Evolutionary conservation across 2,329 filamentous ascomycete genomes (phyloP), one percentile per base, ranked within the genome.

Genomic region (Aureobasidium sp.): DNA sequence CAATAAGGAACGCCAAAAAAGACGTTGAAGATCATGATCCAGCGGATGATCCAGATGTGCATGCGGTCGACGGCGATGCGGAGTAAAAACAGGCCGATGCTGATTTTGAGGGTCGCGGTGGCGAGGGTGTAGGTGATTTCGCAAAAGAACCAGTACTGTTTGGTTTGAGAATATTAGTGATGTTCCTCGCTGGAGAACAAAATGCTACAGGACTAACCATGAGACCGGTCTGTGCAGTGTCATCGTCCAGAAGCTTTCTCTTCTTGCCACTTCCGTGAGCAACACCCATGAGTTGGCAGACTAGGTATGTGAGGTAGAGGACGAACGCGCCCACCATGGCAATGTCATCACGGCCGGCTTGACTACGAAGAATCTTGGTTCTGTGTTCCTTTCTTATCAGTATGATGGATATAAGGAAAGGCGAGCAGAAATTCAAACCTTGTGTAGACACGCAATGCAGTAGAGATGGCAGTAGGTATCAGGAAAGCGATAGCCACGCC

Each of bases 61-160:
- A 73, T 63, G 42, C 68, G 72, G 44, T 75, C 72, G 37, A 79
- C 70, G 0, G 81, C 79, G 22, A 84, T 74, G 55, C 81, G 78
- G 15, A 83, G 76, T 47, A 84, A 76, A 63, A 83, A 82, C n/a
- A 82, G 71, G 5, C 76, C 79, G 57, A 84, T 79, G 1, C 81
- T 78, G 41, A 82, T 73, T 63, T 82, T 82, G 49, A 81, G 74
- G 14, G 79, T 68, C 42, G 77, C 74, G 25, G 76, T 80, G 5
- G 76, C 74, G 61, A 81, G 69, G 8, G 79, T 76, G 68, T 84
- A 84, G 64, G 78, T 77, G n/a, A 81, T 71, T 66, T 84, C 81
- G 65, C 80, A 81, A n/a, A 84, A 75, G 72, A 79, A 84, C 81
- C 80, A 84, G 66, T 72, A 76, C 56, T 59, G 20, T 37, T 29